Evolutionary conservation across 129 eudicot genomes (phyloP).

Genomic region (Lactuca sativa): DNA sequence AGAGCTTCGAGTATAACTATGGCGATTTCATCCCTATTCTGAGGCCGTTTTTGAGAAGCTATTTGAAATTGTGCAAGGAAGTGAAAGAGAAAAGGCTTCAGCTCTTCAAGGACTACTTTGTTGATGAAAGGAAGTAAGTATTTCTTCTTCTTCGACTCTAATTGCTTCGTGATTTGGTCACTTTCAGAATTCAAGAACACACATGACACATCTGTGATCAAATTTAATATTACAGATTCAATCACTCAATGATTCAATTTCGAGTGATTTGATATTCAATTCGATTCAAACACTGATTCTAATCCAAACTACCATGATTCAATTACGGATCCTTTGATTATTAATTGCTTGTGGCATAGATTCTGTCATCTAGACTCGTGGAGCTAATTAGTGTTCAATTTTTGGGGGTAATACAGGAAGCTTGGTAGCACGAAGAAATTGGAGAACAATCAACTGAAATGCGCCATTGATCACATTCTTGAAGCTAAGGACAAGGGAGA

Average conservation of each 20-base stretch:
- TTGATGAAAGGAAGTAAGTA: slow-evolving; percentile 89
- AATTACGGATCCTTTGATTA: background rate
- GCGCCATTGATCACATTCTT: slow-evolving; percentile 85
- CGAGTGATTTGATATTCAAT: background rate
- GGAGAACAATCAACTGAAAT: slow-evolving; percentile 65
- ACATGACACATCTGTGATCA: background rate
- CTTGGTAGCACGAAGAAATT: slow-evolving; percentile 53
- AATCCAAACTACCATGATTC: background rate
- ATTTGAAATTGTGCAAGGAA: slow-evolving; percentile 70
- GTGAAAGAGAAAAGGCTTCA: slow-evolving; percentile 73
- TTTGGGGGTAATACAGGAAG: slow-evolving; percentile 49
- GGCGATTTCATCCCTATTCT: slow-evolving; percentile 90
- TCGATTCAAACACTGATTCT: background rate
- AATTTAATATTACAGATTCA: background rate
- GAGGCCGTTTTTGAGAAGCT: slow-evolving; percentile 80
- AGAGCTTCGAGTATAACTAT: slow-evolving; percentile 85
- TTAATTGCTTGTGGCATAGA: background rate
- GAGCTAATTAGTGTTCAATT: background rate
- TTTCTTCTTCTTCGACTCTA: background rate
- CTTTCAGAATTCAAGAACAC: background rate
- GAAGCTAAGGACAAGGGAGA: slow-evolving; percentile 93
- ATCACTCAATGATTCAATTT: background rate
- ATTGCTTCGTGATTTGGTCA: background rate
- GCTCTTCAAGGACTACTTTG: slow-evolving; percentile 79
- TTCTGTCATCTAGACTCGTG: background rate